Percentiles rank a stretch among this genome's conserved stretches.
Conservation (phyloP, 2,329 filamentous ascomycete genomes). For the Diaporthe destruens region DNA sequence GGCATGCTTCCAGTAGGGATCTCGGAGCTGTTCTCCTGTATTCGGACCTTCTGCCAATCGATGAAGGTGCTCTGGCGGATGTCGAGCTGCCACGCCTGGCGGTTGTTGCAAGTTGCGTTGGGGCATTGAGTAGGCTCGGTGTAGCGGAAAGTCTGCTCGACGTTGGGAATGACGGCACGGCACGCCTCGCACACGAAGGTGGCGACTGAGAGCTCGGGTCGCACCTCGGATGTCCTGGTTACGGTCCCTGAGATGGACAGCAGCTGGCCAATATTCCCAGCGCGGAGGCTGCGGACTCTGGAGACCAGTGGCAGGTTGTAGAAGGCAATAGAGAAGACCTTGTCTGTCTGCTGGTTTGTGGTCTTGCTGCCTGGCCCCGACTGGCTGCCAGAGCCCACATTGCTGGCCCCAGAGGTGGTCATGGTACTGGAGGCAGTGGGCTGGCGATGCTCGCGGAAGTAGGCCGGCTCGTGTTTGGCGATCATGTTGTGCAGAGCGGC, state of each 20-base stretch:
- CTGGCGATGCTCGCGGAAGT: conserved; percentile 93
- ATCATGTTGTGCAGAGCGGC: conserved; percentile 92
- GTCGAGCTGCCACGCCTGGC: conserved; percentile 94
- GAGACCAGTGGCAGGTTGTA: conserved; percentile 93
- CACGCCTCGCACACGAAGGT: conserved; percentile 94
- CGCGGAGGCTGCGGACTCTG: conserved; percentile 86
- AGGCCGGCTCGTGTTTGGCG: conserved; percentile 91
- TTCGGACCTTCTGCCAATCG: conserved; percentile 98
- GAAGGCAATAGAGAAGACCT: conserved; percentile 92
- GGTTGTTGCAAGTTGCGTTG: conserved; percentile 87
- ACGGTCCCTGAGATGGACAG: conserved; percentile 97
- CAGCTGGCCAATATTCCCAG: conserved; percentile 90
- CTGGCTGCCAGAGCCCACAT: conserved; percentile 71
- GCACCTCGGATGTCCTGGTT: conserved; percentile 95
- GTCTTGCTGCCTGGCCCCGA: conserved; percentile 80
- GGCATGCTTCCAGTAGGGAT: conserved; percentile 99
- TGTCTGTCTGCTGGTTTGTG: conserved; percentile 94
- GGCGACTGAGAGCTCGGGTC: conserved; percentile 90
- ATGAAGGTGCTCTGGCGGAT: conserved; percentile 98
- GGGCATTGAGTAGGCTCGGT: conserved; percentile 97
- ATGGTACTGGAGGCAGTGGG: conserved; percentile 80
- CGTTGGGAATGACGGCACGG: conserved; percentile 84
- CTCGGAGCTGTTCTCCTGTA: conserved; percentile 98
- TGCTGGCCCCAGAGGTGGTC: conserved; percentile 75
- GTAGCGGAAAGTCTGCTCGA: conserved; percentile 98